Conservation (phyloP, 2,329 filamentous ascomycete genomes). For the Penicillium paneum region DNA sequence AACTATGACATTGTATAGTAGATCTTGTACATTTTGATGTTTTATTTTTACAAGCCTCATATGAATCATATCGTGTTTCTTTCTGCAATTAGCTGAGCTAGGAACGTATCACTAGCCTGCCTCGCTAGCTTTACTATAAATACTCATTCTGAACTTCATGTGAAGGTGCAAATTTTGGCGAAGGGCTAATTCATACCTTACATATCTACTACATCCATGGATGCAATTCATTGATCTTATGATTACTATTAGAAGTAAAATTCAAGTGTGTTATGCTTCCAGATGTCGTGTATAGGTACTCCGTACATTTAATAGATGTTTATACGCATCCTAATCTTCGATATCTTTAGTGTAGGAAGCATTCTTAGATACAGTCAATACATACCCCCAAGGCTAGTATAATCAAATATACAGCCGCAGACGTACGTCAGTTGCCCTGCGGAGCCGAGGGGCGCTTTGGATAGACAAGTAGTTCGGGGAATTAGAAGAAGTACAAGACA, state of each 20-base stretch:
- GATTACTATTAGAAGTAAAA: too few species aligned
- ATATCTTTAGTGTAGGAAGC: neutral
- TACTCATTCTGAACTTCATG: neutral
- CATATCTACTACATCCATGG: too few species aligned
- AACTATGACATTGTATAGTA: conserved; percentile 30
- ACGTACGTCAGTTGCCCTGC: conserved; percentile 23
- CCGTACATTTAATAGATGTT: too few species aligned
- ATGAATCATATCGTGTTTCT: neutral
- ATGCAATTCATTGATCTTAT: too few species aligned
- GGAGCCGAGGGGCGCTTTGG: conserved; percentile 11
- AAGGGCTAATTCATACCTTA: too few species aligned
- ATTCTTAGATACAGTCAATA: neutral
- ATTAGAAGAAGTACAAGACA: neutral
- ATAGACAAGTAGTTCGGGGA: neutral
- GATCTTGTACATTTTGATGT: conserved; percentile 6
- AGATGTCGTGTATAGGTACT: neutral
- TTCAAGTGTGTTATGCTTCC: too few species aligned
- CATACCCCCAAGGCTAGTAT: neutral
- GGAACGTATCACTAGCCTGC: neutral
- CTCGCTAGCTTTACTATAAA: neutral
- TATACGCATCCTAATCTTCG: neutral
- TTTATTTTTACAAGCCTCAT: neutral
- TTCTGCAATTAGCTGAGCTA: neutral
- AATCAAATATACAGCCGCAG: neutral
- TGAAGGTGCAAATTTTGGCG: too few species aligned